These are phyloP conservation scores for Glycine tomentella DNA, from an alignment of 306 rosid species.

Conservation along the genomic window DNA sequence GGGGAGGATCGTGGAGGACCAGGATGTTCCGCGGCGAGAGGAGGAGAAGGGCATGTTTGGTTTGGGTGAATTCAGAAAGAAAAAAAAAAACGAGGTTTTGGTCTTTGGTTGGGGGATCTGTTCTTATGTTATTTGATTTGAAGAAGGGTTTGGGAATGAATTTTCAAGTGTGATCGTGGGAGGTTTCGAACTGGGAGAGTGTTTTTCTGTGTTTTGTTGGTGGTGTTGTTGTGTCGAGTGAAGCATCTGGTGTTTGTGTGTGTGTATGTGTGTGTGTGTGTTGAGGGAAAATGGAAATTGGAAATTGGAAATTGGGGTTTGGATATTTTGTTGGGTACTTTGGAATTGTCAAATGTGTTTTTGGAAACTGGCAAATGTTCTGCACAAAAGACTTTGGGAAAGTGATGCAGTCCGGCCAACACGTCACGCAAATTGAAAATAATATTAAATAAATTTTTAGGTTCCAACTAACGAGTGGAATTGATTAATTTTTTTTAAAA, in stretches of 20 bases:
- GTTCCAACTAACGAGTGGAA: no score
- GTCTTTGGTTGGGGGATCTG: background rate
- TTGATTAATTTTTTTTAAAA: no score
- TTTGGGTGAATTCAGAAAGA: no score
- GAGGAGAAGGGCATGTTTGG: conserved; percentile 65
- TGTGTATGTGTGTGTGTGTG: background rate
- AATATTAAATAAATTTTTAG: no score
- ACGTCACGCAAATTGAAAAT: no score
- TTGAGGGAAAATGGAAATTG: no score
- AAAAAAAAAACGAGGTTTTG: background rate
- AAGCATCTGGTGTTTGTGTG: background rate
- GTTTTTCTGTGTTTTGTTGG: background rate
- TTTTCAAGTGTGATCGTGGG: background rate
- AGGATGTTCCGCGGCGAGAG: conserved; percentile 71
- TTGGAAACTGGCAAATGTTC: no score
- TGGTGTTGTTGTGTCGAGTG: background rate
- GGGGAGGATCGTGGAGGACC: conserved; percentile 75
- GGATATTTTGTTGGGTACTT: background rate
- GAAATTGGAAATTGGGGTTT: no score
- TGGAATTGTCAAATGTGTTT: background rate
- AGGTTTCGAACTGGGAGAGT: background rate
- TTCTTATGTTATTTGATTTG: no score
- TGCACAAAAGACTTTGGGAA: no score
- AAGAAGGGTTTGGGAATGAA: background rate
- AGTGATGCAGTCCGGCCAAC: background rate